Base-by-base conservation (phyloP, 768 basidiomycete genomes). In the Scleroderma bovista region DNA sequence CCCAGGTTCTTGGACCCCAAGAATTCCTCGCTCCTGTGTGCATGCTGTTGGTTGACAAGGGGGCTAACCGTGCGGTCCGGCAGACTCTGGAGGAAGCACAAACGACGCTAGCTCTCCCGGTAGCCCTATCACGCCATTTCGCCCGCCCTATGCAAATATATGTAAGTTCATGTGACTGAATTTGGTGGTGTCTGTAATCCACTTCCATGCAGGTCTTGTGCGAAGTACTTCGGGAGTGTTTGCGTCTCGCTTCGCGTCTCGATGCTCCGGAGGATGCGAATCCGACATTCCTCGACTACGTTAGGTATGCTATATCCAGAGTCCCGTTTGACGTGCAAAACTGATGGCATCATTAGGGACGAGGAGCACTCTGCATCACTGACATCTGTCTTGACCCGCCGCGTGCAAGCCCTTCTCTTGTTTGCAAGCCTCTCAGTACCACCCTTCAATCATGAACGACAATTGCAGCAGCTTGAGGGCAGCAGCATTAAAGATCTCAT, bases 21-120 rank as follows among this genome's bases (percentile, higher is more conserved):
- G 83, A 91, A 24, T 99, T 94, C 73, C 69, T 95, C 39, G 75
- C 88, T 0, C 86, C 93, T 0, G 66, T 96, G 13, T 81, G 77
- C 48, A 87, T 96, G 81, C 79, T 97, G 1, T 73, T 98, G 20
- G 74, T 93, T 1, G 90, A 94, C 58, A 90, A 86, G 57, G 72
- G 77, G 3, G 77, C 83, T 9, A 88, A 81, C 55, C 80, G 84
- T 16, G 75, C 85, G 32, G 76, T 81, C 11, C 79, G 84, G 40
- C 85, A 84, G 61, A 73, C 69, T 32, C 56, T 72, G 3, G 76
- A 79, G 17, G 89, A 93, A 44, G 76, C 77, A 6, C 74, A 74
- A 40, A 70, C 63, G 37, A 75, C 82, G 0, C 71, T 93, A 24
- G 69, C 78, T 12, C 70, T 97, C 16, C 88, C 90, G 0, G 72